Conservation (phyloP, 75 land plant species). For the Cryptomeria japonica region DNA sequence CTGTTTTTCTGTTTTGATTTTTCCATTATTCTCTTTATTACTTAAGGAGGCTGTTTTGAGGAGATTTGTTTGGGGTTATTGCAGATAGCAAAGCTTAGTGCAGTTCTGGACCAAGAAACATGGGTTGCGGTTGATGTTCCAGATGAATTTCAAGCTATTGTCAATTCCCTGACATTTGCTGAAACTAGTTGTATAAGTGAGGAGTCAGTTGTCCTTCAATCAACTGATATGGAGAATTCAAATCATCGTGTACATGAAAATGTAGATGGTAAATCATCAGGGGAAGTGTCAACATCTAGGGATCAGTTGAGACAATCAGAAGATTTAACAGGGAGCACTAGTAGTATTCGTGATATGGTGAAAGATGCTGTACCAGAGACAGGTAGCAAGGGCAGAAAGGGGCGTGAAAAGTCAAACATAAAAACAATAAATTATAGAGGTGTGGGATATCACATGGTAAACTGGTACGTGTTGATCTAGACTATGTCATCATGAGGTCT, state of each 20-base stretch:
- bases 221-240: conserved; percentile 3
- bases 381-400: conserved; percentile 37
- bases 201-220: background rate
- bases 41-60: background rate
- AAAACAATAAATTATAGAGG: conserved; percentile 62
- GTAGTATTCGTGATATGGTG: conserved; percentile 13
- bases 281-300: background rate
- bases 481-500: background rate
- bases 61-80: conserved; percentile 14
- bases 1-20: conserved; percentile 1
- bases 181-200: conserved; percentile 16
- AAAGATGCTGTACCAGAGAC: conserved; percentile 13
- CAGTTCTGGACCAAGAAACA: conserved; percentile 96
- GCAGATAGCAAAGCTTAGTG: conserved; percentile 89
- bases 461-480: conserved; percentile 68
- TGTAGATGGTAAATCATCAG: conserved; percentile 11
- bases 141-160: conserved; percentile 93
- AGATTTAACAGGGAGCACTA: conserved; percentile 8
- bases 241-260: conserved; percentile 2
- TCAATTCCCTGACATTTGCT: conserved; percentile 36
- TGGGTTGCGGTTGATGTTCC: conserved; percentile 95
- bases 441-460: conserved; percentile 89
- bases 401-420: conserved; percentile 55
- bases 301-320: conserved; percentile 6
- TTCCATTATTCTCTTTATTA: background rate